A percentile compares a stretch with the other conserved stretches of the same genome.
phyloP scores from a whole-genome alignment of 1,284 basidiomycete genomes.

The Tremellales sp. region DNA sequence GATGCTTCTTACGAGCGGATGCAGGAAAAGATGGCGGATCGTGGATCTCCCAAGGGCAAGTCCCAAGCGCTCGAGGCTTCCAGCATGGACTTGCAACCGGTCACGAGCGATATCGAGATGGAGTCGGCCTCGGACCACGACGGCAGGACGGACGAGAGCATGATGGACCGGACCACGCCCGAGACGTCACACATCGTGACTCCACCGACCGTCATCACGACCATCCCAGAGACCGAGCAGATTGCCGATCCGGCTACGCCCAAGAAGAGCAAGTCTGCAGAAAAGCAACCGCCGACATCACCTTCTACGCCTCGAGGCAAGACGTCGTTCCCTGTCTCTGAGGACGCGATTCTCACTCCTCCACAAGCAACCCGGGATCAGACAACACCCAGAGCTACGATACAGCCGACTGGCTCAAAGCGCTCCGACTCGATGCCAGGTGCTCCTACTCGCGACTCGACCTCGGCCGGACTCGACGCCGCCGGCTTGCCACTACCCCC shows the following conservation, averaged over 20 bases:
- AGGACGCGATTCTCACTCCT: background rate
- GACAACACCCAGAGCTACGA: conserved; percentile 11
- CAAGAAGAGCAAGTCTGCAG: conserved; percentile 3
- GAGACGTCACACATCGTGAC: conserved; percentile 6
- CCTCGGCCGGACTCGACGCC: conserved; percentile 5
- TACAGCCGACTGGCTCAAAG: conserved; percentile 8
- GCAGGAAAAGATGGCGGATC: conserved; percentile 13
- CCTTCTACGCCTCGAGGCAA: conserved; percentile 30
- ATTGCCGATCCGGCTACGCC: conserved; percentile 4
- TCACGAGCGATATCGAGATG: conserved; percentile 27
- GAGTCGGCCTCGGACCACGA: conserved; percentile 22
- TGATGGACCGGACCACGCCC: conserved; percentile 8
- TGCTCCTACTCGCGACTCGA: background rate
- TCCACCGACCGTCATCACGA: background rate
- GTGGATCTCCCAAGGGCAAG: conserved; percentile 8
- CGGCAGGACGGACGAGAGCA: conserved; percentile 11
- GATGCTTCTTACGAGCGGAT: conserved; percentile 38
- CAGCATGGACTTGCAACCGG: conserved; percentile 4
- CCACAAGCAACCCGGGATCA: background rate
- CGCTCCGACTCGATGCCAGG: conserved; percentile 20
- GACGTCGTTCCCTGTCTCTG: conserved; percentile 6
- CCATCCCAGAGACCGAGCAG: conserved; percentile 1
- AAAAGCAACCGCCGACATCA: conserved; percentile 9
- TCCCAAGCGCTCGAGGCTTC: background rate
- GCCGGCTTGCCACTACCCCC: conserved; percentile 10